Evolutionary conservation across 2,329 filamentous ascomycete species (phyloP).

Genomic region (Hypoxylon sp.): DNA sequence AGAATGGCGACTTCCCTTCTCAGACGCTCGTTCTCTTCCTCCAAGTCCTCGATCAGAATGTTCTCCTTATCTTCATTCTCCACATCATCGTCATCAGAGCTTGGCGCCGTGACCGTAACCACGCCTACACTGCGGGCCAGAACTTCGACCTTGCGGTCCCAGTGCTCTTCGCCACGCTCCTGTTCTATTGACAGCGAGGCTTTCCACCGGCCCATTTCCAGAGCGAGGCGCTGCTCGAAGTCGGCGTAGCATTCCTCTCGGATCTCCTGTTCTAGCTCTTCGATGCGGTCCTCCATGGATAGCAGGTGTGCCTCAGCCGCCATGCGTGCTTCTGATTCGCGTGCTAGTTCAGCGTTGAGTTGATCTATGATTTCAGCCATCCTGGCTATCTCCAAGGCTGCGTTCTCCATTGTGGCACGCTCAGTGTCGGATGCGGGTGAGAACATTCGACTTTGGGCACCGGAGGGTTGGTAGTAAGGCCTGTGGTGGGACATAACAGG

Average conservation of each 20-base stretch:
- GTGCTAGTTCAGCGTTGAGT: constrained; percentile 76
- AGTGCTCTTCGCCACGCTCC: constrained; percentile 85
- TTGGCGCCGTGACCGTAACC: constrained; percentile 54
- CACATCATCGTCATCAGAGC: constrained; percentile 63
- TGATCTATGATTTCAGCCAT: constrained; percentile 83
- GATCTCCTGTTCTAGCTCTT: constrained; percentile 83
- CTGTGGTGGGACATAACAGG: constrained; percentile 56
- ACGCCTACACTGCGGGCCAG: constrained; percentile 70
- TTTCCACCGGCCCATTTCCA: constrained; percentile 87
- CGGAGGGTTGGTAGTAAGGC: constrained; percentile 60
- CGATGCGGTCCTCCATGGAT: constrained; percentile 75
- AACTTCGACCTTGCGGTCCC: constrained; percentile 89
- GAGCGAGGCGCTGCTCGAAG: constrained; percentile 82
- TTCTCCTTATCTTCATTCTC: constrained; percentile 73
- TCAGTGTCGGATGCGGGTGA: constrained; percentile 64
- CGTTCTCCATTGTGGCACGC: constrained; percentile 83
- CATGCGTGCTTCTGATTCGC: constrained; percentile 78
- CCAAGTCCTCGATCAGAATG: constrained; percentile 73
- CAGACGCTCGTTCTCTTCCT: constrained; percentile 79
- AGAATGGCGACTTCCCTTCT: constrained; percentile 75
- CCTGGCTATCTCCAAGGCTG: constrained; percentile 84
- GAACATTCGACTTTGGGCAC: constrained; percentile 50
- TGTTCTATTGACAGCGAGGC: constrained; percentile 82
- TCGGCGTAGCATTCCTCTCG: constrained; percentile 91
- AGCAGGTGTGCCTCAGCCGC: constrained; percentile 81